These are phyloP conservation scores for Hypoxylon rickii DNA, from an alignment of 495 filamentous ascomycete genomes.

Conservation along the genomic window DNA sequence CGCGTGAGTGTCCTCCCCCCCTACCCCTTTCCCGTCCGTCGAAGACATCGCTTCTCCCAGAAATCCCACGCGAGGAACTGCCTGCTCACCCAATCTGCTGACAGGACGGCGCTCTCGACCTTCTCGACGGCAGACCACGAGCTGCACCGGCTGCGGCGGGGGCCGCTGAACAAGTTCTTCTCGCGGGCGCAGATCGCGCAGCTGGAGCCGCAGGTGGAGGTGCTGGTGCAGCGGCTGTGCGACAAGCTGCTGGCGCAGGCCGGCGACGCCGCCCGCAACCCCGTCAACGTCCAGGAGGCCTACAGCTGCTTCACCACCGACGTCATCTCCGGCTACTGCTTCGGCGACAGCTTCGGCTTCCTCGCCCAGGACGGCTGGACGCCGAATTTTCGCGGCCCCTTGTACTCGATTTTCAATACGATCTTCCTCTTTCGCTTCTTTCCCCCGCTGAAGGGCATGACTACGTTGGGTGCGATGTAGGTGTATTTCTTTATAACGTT, in stretches of 20 bases:
- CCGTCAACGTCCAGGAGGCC: conserved; percentile 7
- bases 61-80: conserved; percentile 20
- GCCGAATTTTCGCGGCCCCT: conserved; percentile 27
- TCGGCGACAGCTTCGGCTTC: conserved; percentile 29
- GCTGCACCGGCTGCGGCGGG: conserved; percentile 46
- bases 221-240: conserved; percentile 24
- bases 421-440: conserved; percentile 20
- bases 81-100: conserved; percentile 5
- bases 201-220: conserved; percentile 38
- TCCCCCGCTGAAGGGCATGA: conserved; percentile 12
- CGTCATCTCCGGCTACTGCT: conserved; percentile 30
- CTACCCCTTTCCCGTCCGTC: background rate
- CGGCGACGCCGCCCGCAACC: background rate
- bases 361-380: conserved; percentile 15
- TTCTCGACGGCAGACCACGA: conserved; percentile 55
- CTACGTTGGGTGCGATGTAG: conserved; percentile 1
- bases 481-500: too few relatives aligned
- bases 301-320: conserved; percentile 35
- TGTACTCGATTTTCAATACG: conserved; percentile 7
- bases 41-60: background rate
- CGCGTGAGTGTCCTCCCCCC: conserved; percentile 18
- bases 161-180: conserved; percentile 51
- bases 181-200: conserved; percentile 34
- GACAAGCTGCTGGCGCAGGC: conserved; percentile 29
- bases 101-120: background rate